These are phyloP conservation scores for Citrus trifoliata DNA, from an alignment of 345 rosid species.

Conservation along the genomic window DNA sequence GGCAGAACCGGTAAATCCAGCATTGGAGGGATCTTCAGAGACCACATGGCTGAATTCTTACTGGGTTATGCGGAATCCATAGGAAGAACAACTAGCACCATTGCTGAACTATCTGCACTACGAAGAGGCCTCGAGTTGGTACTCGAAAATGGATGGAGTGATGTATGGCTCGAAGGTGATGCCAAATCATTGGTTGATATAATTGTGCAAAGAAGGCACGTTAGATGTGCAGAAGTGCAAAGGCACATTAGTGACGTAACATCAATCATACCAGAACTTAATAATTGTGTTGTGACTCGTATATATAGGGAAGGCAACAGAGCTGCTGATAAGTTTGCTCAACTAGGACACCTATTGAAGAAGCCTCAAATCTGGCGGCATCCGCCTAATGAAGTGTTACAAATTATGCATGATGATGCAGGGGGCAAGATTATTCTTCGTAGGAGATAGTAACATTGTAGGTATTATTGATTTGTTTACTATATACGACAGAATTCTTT, in stretches of 20 bases:
- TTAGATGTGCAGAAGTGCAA: slow-evolving; percentile 44
- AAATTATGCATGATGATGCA: slow-evolving; percentile 67
- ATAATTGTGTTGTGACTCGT: slow-evolving; percentile 52
- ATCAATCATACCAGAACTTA: slow-evolving; percentile 48
- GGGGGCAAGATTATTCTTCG: slow-evolving; percentile 58
- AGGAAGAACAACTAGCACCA: slow-evolving; percentile 59
- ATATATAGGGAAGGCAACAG: slow-evolving; percentile 74
- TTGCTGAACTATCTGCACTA: slow-evolving; percentile 74
- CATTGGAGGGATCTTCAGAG: slow-evolving; percentile 81
- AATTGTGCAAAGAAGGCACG: slow-evolving; percentile 38
- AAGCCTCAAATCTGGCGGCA: slow-evolving; percentile 57
- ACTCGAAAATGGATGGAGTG: slow-evolving; percentile 69
- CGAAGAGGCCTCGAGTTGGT: slow-evolving; percentile 69
- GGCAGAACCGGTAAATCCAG: slow-evolving; percentile 53
- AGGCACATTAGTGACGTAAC: slow-evolving; percentile 44
- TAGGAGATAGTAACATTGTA: slow-evolving; percentile 20
- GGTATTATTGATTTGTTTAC: not conserved
- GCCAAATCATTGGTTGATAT: slow-evolving; percentile 62
- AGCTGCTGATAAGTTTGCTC: slow-evolving; percentile 70
- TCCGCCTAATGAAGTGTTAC: slow-evolving; percentile 61
- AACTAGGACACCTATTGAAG: slow-evolving; percentile 54
- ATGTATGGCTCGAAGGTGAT: slow-evolving; percentile 87
- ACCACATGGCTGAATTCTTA: slow-evolving; percentile 73
- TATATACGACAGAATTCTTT: not conserved
- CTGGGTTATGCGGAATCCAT: slow-evolving; percentile 82